Conservation (phyloP, 257 asterid species). For the Apocynum venetum region DNA sequence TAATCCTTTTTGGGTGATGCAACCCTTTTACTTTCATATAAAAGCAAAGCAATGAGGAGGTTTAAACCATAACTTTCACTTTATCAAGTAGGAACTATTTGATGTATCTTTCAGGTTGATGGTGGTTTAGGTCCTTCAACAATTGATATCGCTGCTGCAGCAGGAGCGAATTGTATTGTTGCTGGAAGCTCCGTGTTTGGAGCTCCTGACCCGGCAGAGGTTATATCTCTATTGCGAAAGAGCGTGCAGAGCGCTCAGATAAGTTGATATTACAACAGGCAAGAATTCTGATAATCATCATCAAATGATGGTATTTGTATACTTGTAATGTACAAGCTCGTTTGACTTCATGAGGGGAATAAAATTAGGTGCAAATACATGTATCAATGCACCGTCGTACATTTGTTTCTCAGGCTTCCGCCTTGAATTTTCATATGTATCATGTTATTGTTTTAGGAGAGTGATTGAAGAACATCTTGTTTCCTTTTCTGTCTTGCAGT, state of each 20-base stretch:
- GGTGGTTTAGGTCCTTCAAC: conserved; percentile 96
- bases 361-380: background rate
- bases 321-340: background rate
- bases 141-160: conserved; percentile 63
- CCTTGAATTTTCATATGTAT: background rate
- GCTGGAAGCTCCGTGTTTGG: conserved; percentile 93
- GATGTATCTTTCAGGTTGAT: conserved; percentile 53
- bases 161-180: conserved; percentile 90
- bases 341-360: background rate
- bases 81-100: background rate
- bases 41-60: background rate
- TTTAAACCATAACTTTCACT: background rate
- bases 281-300: background rate
- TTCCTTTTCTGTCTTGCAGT: background rate
- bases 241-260: conserved; percentile 45
- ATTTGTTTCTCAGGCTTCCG: background rate
- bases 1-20: background rate
- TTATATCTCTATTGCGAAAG: conserved; percentile 56
- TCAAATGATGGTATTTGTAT: background rate
- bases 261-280: background rate
- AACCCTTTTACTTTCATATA: background rate
- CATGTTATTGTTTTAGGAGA: background rate
- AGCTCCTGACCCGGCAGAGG: conserved; percentile 77
- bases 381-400: background rate
- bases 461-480: background rate